Percentiles rank a stretch among this genome's conserved stretches.
Conservation (phyloP, 2,329 filamentous ascomycete species). For the Colletotrichum sp. region DNA sequence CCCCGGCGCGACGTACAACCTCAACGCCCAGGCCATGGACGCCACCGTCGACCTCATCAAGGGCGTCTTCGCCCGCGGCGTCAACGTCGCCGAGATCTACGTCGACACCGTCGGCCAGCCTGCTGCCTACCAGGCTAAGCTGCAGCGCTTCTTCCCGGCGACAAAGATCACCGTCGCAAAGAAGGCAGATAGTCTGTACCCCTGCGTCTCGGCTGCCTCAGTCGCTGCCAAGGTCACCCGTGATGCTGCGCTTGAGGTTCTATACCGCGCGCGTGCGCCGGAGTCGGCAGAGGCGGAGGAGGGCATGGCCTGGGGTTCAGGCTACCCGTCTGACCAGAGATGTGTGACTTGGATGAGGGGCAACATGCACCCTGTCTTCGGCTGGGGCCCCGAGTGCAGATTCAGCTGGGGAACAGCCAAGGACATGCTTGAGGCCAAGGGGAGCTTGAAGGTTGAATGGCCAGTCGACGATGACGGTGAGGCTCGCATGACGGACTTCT, state of each 20-base stretch:
- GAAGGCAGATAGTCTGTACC: slow-evolving; percentile 92
- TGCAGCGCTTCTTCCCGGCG: slow-evolving; percentile 84
- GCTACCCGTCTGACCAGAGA: slow-evolving; percentile 87
- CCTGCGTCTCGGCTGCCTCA: slow-evolving; percentile 90
- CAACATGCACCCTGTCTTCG: slow-evolving; percentile 93
- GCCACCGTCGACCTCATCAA: slow-evolving; percentile 84
- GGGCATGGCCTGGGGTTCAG: slow-evolving; percentile 78
- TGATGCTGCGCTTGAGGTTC: slow-evolving; percentile 84
- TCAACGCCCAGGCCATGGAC: slow-evolving; percentile 96
- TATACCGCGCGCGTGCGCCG: slow-evolving; percentile 59
- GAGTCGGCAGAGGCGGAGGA: slow-evolving; percentile 39
- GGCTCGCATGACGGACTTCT: slow-evolving; percentile 78
- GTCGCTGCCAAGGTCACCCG: slow-evolving; percentile 96
- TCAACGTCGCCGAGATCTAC: slow-evolving; percentile 88
- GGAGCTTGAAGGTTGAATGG: slow-evolving; percentile 80
- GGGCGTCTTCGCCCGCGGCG: slow-evolving; percentile 75
- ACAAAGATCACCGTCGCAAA: slow-evolving; percentile 78
- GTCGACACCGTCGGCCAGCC: slow-evolving; percentile 94
- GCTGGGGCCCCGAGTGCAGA: slow-evolving; percentile 90
- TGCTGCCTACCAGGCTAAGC: slow-evolving; percentile 79
- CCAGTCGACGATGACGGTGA: slow-evolving; percentile 74
- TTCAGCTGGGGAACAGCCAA: slow-evolving; percentile 97
- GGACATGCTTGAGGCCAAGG: slow-evolving; percentile 85
- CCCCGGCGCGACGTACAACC: slow-evolving; percentile 73
- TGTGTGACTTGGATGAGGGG: slow-evolving; percentile 81